Base-by-base conservation (phyloP, 179 eudicot genomes). In the Monotropa hypopitys region DNA sequence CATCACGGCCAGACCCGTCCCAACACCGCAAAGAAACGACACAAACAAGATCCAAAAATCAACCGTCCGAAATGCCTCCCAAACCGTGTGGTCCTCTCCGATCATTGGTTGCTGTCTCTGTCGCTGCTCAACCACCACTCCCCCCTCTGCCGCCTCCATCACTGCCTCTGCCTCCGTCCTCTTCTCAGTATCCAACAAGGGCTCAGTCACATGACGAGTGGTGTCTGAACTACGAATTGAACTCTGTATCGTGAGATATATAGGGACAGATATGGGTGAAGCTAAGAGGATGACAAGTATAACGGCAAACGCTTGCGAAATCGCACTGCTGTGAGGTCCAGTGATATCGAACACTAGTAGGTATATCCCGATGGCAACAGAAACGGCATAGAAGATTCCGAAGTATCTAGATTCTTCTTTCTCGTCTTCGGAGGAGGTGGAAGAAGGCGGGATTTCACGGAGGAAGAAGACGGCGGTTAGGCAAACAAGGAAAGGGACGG, bases 31-130 rank as follows among this genome's bases (percentile, higher is more conserved):
- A 66, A 95, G 79, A 78, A 93, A 95, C 26, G 99, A 93, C 42
- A 80, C 79, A 26, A 95, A 93, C 90, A 95, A 82, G 26, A 95
- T 84, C 99, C 99, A 95, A 70, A 95, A 95, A 77, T 95, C 99
- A 21, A 90, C 71, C 0, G 97, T 91, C 83, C 33, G 83, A 5
- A 91, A 68, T 1, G 90, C 92, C 90, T 95, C 89, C 3, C 86
- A 1, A 20, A 91, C 85, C 5, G 99, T 95, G 83, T 95, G 99
- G 30, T 95, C 99, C 81, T 95, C 99, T 26, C 99, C 98, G 0
- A 95, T 83, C 32, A 76, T 78, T 30, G 96, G 96, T 72, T 40
- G 69, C 71, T 20, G 35, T 9, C 63, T 23, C 63, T 0, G 15
- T 38, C 43, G 77, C 84, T 72, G 83, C 81, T 82, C 82, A 43